Conservation (phyloP, 2,329 filamentous ascomycete genomes). For the Fusarium robinianum region DNA sequence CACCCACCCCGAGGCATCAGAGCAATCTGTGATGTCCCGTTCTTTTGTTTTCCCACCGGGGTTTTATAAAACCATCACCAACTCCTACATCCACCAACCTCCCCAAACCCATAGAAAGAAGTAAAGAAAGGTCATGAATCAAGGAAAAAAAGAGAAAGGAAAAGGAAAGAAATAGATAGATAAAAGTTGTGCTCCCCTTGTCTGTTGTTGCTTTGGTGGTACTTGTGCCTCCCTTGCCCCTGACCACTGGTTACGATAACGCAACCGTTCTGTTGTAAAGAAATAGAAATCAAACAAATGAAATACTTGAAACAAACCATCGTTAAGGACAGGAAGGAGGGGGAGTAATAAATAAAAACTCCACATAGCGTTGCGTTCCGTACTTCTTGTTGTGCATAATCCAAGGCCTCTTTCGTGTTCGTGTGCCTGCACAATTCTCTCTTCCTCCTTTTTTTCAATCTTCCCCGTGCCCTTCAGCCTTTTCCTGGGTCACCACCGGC, state of each 20-base stretch:
- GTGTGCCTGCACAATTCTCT: background rate
- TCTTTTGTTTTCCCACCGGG: background rate
- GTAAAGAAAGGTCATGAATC: background rate
- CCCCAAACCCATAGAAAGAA: background rate
- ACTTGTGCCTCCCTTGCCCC: background rate
- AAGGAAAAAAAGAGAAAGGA: background rate
- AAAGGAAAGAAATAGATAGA: slow-evolving; percentile 3
- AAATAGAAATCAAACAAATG: slow-evolving; percentile 2
- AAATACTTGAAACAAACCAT: slow-evolving; percentile 11
- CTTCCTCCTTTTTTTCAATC: background rate
- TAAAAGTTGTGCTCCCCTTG: slow-evolving; percentile 1
- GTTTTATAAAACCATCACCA: background rate
- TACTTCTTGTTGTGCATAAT: background rate
- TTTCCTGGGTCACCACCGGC: slow-evolving; percentile 6
- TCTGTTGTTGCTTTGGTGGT: slow-evolving; percentile 1
- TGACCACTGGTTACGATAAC: background rate
- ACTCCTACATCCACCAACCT: background rate
- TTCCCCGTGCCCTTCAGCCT: background rate
- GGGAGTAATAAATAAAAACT: background rate
- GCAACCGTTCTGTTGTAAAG: slow-evolving; percentile 3
- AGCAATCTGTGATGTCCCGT: background rate
- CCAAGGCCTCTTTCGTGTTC: background rate
- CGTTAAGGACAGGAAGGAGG: background rate
- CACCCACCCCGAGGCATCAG: background rate
- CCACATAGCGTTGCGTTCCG: too few relatives aligned